These are phyloP conservation scores for Neofusicoccum ribis DNA, from an alignment of 2,329 filamentous ascomycete genomes.

Conservation along the genomic window DNA sequence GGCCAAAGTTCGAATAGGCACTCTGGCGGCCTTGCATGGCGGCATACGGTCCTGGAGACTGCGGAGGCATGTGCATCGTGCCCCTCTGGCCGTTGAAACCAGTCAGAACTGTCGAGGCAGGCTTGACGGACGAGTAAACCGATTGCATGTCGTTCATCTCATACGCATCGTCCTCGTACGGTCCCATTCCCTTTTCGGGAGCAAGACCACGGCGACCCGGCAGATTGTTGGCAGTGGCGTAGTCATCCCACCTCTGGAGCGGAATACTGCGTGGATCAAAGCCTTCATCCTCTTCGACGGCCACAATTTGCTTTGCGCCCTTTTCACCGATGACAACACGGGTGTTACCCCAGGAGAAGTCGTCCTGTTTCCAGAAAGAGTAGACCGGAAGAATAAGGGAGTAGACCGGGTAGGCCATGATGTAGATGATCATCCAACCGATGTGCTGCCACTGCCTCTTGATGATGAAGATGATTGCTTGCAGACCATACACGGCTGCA, in stretches of 20 bases:
- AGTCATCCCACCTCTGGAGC: conserved; percentile 96
- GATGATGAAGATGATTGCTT: conserved; percentile 93
- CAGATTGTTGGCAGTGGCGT: conserved; percentile 80
- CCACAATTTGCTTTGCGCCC: conserved; percentile 85
- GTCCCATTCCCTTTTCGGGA: conserved; percentile 60
- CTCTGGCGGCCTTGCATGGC: conserved; percentile 66
- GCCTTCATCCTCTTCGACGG: conserved; percentile 74
- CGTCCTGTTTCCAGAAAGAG: conserved; percentile 99
- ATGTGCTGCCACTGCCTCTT: conserved; percentile 98
- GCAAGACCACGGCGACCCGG: conserved; percentile 80
- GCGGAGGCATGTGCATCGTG: conserved; percentile 74
- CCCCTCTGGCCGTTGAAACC: conserved; percentile 65
- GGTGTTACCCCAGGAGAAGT: conserved; percentile 98
- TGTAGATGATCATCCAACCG: conserved; percentile 97
- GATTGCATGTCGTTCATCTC: conserved; percentile 99
- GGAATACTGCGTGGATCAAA: conserved; percentile 94
- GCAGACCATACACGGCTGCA: conserved; percentile 89
- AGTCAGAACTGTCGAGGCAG: conserved; percentile 81
- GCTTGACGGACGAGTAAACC: conserved; percentile 87
- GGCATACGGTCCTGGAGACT: conserved; percentile 73
- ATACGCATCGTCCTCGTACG: conserved; percentile 74
- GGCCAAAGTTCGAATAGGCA: conserved; percentile 65
- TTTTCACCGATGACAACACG: conserved; percentile 95
- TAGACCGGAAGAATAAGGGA: conserved; percentile 88
- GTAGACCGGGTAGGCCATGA: conserved; percentile 88